Percentiles rank a stretch among this genome's conserved stretches.
phyloP scores from a whole-genome alignment of 345 rosid species.

The Dimocarpus longan region DNA sequence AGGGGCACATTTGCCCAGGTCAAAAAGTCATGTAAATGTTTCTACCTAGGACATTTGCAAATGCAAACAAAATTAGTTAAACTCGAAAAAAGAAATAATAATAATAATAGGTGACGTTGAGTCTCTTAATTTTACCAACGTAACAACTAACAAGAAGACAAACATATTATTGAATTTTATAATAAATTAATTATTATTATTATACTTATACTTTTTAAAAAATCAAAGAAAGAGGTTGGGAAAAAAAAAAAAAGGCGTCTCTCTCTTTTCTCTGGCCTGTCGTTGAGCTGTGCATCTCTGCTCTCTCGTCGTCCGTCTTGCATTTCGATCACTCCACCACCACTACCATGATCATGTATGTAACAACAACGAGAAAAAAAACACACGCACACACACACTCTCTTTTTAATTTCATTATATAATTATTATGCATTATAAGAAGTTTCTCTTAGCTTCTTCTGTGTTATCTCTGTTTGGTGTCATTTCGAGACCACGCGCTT shows the following conservation, averaged over 20 bases:
- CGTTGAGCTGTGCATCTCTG: slow-evolving; percentile 7
- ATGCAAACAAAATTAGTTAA: neutral
- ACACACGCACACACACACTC: neutral
- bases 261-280: neutral
- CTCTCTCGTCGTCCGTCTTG: slow-evolving; percentile 12
- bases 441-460: neutral
- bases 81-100: too few species aligned
- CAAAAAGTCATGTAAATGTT: neutral
- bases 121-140: too few species aligned
- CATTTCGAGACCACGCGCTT: neutral
- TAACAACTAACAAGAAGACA: too few species aligned
- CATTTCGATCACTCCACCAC: neutral
- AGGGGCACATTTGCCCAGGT: neutral
- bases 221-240: too few species aligned
- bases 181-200: too few species aligned
- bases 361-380: neutral
- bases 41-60: neutral
- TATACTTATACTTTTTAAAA: too few species aligned
- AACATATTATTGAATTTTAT: too few species aligned
- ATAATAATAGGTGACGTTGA: too few species aligned
- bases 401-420: neutral
- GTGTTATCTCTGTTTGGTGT: neutral
- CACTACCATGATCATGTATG: neutral
- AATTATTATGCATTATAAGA: neutral
- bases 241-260: neutral